Conservation (phyloP, 306 rosid species). For the Hippophae gyantsensis region DNA sequence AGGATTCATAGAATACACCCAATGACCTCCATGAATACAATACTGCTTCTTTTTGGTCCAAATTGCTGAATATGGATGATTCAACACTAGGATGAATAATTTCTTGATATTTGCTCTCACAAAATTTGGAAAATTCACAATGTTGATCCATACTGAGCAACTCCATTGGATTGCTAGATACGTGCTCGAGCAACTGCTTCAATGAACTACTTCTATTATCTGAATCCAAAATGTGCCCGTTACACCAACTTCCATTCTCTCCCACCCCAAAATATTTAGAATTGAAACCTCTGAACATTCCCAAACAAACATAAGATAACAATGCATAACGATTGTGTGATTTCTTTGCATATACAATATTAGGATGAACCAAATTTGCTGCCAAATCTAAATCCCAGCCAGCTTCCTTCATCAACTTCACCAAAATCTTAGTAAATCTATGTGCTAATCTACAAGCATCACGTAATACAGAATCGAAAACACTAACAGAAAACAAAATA, state of each 20-base stretch:
- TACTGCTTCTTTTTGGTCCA: constrained; percentile 59
- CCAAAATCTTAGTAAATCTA: constrained; percentile 63
- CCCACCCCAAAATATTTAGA: constrained; percentile 33
- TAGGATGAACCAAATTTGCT: constrained; percentile 55
- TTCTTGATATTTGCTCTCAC: constrained; percentile 75
- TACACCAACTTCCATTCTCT: constrained; percentile 21
- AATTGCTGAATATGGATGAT: constrained; percentile 61
- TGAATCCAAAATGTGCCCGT: constrained; percentile 24
- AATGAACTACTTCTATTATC: constrained; percentile 28
- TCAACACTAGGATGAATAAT: constrained; percentile 82
- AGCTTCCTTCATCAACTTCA: constrained; percentile 78
- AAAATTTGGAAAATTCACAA: constrained; percentile 66
- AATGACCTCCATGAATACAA: constrained; percentile 79
- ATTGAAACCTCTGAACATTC: constrained; percentile 73
- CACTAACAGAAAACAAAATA: constrained; percentile 61
- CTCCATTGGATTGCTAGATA: constrained; percentile 82
- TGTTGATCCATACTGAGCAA: constrained; percentile 47
- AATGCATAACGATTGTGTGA: constrained; percentile 69
- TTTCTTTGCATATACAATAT: constrained; percentile 54
- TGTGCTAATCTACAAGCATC: constrained; percentile 69
- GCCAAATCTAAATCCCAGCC: constrained; percentile 91
- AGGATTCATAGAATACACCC: constrained; percentile 78
- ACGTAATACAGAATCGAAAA: constrained; percentile 62
- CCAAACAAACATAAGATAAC: constrained; percentile 77
- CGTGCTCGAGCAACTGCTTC: constrained; percentile 83